Conservation (phyloP, 345 rosid genomes). For the Iberis pinnata region DNA sequence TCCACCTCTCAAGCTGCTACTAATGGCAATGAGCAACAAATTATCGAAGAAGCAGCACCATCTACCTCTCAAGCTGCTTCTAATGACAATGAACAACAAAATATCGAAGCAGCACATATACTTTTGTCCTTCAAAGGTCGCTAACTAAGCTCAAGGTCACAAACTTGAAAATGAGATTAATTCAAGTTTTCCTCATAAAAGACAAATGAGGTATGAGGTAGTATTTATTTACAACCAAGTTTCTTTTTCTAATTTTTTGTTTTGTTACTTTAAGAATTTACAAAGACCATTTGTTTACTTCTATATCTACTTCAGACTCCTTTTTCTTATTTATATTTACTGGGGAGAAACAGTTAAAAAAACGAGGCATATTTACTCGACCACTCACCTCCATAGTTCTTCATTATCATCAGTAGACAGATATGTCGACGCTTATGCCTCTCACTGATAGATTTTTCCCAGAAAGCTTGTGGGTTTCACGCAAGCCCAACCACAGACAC, state of each 20-base stretch:
- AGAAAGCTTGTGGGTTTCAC: slow-evolving; percentile 45
- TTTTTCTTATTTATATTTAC: slow-evolving; percentile 23
- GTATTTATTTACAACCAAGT: slow-evolving; percentile 30
- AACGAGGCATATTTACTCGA: slow-evolving; percentile 19
- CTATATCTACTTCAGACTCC: slow-evolving; percentile 18
- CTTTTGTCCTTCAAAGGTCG: too few species aligned
- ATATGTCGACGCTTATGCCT: slow-evolving; percentile 71
- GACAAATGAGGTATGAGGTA: slow-evolving; percentile 15
- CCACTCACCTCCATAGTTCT: slow-evolving; percentile 17
- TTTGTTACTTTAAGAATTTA: slow-evolving; percentile 21
- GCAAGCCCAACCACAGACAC: slow-evolving; percentile 58
- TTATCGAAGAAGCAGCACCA: neutral
- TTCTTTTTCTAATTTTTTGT: neutral
- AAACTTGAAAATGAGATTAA: slow-evolving; percentile 6
- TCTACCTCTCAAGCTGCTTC: too few species aligned
- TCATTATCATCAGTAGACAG: slow-evolving; percentile 50
- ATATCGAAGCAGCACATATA: too few species aligned
- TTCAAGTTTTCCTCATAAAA: slow-evolving; percentile 14
- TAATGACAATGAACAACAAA: too few species aligned
- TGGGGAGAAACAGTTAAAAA: slow-evolving; percentile 19
- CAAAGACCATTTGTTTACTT: slow-evolving; percentile 25
- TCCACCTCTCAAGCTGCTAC: slow-evolving; percentile 4
- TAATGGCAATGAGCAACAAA: slow-evolving; percentile 2
- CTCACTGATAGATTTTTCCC: slow-evolving; percentile 40
- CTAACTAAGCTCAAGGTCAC: too few species aligned